These are phyloP conservation scores for Glonium stellatum DNA, from an alignment of 495 filamentous ascomycete species.

Conservation along the genomic window DNA sequence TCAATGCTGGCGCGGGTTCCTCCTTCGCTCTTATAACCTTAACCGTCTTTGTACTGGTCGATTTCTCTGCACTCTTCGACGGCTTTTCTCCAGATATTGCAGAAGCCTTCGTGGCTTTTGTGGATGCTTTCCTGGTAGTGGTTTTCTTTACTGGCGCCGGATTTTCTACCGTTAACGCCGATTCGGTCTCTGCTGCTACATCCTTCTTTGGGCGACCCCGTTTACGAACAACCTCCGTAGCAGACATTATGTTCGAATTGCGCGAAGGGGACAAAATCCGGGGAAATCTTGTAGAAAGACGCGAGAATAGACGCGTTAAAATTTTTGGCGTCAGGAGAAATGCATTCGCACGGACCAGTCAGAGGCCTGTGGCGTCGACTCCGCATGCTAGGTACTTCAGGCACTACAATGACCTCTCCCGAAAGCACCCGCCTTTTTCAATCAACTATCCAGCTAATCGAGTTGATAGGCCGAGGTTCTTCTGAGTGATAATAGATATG, in stretches of 20 bases:
- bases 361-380: not conserved
- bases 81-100: constrained; percentile 1
- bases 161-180: not conserved
- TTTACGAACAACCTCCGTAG: constrained; percentile 12
- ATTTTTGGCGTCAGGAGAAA: not conserved
- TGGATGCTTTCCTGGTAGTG: not conserved
- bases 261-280: not conserved
- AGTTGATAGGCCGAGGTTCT: too few relatives aligned
- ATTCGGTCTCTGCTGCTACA: constrained; percentile 5
- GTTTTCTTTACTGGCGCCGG: constrained; percentile 3
- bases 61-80: constrained; percentile 3
- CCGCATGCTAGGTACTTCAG: too few relatives aligned
- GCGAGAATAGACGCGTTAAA: not conserved
- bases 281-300: not conserved
- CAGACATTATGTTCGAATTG: constrained; percentile 5
- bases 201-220: constrained; percentile 21
- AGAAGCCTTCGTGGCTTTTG: constrained; percentile 5
- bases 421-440: too few relatives aligned
- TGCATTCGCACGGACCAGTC: not conserved
- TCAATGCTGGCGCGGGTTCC: not conserved
- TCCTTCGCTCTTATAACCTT: not conserved
- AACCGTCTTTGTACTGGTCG: not conserved
- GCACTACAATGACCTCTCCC: too few relatives aligned
- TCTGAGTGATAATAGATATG: too few relatives aligned
- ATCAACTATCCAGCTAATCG: too few relatives aligned